Evolutionary conservation across 2,329 filamentous ascomycete genomes (phyloP), one percentile per base, ranked within the genome.

Genomic region (Aspergillus caelatus): DNA sequence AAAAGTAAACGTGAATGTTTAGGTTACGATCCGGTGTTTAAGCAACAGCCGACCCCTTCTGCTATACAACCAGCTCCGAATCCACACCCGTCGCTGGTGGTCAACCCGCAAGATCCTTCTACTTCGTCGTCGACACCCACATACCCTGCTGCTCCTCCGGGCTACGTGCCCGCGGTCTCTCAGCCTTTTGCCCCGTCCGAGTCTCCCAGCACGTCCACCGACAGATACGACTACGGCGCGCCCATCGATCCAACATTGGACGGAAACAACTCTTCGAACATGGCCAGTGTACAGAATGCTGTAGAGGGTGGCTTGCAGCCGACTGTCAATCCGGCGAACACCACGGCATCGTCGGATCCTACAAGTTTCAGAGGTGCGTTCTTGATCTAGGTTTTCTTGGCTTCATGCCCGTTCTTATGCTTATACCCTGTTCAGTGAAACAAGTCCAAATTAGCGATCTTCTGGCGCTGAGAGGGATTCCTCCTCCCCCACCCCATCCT

Each of bases 391-490:
- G 12, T n/a, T 16, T 43, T 52, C 10, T 21, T 41, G 39, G 39
- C 19, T n/a, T 41, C 14, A 41, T n/a, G 12, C 14, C 39, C 12
- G 34, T 30, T 59, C 28, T 16, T 26, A 34, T 55, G 75, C 83
- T 86, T 77, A 86, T 80, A 54, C 58, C 26, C 23, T 65, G 65
- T 76, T 67, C 77, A 87, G 86, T 84, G 76, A 86, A 85, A 79
- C 88, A 85, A 74, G 89, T 93, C 78, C 88, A 86, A 73, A 88
- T 95, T 72, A 86, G 89, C 76, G 90, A 94, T 71, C 87, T 95
- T 48, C 88, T 94, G 68, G 77, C 80, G 21, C 83, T 91, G 65
- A 87, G 88, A 69, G 84, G 86, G 59, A 77, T 87, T 57, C 84
- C 87, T 50, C 85, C 87, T 3, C 81, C 84, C 26, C 82, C 86